phyloP scores from a whole-genome alignment of 352 stramenopile species.

The Aphanomyces stellatus region DNA sequence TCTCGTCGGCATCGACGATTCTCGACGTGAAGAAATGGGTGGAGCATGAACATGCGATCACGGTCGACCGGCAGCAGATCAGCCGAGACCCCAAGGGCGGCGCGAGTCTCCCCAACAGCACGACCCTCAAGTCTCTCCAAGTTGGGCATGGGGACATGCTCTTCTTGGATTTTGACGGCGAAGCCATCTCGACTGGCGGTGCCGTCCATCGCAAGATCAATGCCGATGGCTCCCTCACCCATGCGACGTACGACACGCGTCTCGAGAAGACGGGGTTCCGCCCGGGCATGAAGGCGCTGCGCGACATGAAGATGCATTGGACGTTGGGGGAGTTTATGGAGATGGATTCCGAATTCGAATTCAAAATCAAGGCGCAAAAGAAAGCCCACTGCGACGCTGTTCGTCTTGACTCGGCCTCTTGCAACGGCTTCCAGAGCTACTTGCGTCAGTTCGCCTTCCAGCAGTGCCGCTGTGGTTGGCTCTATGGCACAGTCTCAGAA shows the following conservation, averaged over 20 bases:
- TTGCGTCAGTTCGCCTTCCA: constrained; percentile 89
- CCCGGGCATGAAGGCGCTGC: constrained; percentile 90
- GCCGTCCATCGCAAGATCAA: constrained; percentile 60
- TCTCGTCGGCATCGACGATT: constrained; percentile 53
- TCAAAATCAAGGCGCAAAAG: constrained; percentile 95
- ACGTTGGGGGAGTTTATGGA: constrained; percentile 95
- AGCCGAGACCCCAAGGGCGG: constrained; percentile 42
- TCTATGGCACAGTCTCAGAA: constrained; percentile 89
- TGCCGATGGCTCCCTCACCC: constrained; percentile 69
- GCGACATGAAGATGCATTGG: constrained; percentile 99
- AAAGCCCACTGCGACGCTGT: constrained; percentile 70
- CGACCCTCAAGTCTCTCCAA: constrained; percentile 50
- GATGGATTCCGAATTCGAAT: constrained; percentile 96
- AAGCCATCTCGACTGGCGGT: constrained; percentile 34
- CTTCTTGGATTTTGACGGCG: constrained; percentile 66
- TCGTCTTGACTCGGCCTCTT: constrained; percentile 80
- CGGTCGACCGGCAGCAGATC: constrained; percentile 37
- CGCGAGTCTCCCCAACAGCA: constrained; percentile 29
- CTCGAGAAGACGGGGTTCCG: constrained; percentile 86
- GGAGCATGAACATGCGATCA: constrained; percentile 58
- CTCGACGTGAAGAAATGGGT: constrained; percentile 70
- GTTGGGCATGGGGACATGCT: constrained; percentile 75
- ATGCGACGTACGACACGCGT: constrained; percentile 65
- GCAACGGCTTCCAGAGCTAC: constrained; percentile 88
- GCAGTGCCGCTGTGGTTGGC: constrained; percentile 89